phyloP scores from a whole-genome alignment of 768 basidiomycete species.

The Boletus rex-veris region DNA sequence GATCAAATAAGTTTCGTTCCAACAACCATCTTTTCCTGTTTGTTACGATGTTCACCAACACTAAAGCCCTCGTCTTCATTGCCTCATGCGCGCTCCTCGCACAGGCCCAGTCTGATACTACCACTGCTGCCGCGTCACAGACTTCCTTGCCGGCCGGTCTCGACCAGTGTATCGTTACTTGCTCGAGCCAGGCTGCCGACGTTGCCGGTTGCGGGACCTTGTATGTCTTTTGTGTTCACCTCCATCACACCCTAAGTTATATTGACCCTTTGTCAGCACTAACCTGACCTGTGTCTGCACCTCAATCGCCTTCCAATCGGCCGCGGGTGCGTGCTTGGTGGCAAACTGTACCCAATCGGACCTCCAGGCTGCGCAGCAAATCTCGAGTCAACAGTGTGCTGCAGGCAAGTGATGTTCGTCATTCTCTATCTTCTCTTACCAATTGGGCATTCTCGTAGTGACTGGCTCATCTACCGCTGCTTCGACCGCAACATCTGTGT shows the following conservation, averaged over 20 bases:
- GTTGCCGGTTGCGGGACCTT: constrained; percentile 1
- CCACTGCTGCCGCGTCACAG: not conserved
- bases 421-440: not conserved
- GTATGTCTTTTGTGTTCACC: constrained; percentile 5
- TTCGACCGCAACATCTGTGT: not conserved
- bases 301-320: constrained; percentile 35
- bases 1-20: too few relatives aligned
- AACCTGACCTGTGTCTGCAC: constrained; percentile 41
- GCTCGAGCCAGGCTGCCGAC: not conserved
- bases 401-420: constrained; percentile 2
- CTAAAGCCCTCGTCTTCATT: constrained; percentile 20
- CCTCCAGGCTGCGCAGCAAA: constrained; percentile 21
- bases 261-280: constrained; percentile 26
- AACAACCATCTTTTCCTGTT: not conserved
- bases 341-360: constrained; percentile 35
- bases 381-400: constrained; percentile 37
- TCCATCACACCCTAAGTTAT: not conserved
- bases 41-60: constrained; percentile 14
- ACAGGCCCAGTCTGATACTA: constrained; percentile 20
- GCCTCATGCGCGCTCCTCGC: constrained; percentile 16
- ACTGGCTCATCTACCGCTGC: not conserved
- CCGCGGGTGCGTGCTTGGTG: constrained; percentile 32
- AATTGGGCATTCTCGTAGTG: not conserved
- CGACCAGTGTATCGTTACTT: constrained; percentile 8
- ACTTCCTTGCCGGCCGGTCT: constrained; percentile 3